Evolutionary conservation across 768 basidiomycete species (phyloP), one percentile per base, ranked within the genome.

Genomic region (Tricholoma hemisulphureum): DNA sequence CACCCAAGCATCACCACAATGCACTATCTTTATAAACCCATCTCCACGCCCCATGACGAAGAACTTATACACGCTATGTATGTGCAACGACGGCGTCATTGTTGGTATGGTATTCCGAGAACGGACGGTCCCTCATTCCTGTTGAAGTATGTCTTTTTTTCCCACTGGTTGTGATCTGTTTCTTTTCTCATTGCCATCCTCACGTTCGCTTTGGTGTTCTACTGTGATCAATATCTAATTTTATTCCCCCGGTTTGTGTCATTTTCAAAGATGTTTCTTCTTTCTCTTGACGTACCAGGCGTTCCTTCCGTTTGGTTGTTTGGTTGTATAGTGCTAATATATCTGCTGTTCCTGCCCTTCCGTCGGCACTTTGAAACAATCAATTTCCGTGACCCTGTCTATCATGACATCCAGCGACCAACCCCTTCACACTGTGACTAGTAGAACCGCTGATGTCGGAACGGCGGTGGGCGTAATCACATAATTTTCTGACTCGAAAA

Each of bases 61-160:
- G 64, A 67, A 62, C 62, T 55, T 63, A 55, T 63, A 57, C 59
- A 14, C 55, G 41, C 57, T 66, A 65, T 63, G 43, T 59, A 51
- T 61, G 54, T 57, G 45, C 48, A 41, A 51, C 55, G 23, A 45
- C 53, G 58, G 51, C 55, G 43, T 63, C 32, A 41, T 23, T 18
- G 43, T 57, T 53, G 52, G 55, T 63, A 57, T 59, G 61, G 57
- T 60, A 63, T 56, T 57, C 64, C 58, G 57, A 61, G 58, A 60
- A 61, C 59, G 64, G 64, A 67, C 63, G 57, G 61, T 61, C 57
- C 58, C 28, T 64, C 35, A 61, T 69, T 58, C 74, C 72, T 51
- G 70, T 74, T 28, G 26, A 49, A 28, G 32, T 34, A 34, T 34
- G 32, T 8, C 8, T 18, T 48, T 29, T 10, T 10, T 24, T 45